phyloP scores from a whole-genome alignment of 371 early-diverging fungal genomes.

The Actinomortierella wolfii region DNA sequence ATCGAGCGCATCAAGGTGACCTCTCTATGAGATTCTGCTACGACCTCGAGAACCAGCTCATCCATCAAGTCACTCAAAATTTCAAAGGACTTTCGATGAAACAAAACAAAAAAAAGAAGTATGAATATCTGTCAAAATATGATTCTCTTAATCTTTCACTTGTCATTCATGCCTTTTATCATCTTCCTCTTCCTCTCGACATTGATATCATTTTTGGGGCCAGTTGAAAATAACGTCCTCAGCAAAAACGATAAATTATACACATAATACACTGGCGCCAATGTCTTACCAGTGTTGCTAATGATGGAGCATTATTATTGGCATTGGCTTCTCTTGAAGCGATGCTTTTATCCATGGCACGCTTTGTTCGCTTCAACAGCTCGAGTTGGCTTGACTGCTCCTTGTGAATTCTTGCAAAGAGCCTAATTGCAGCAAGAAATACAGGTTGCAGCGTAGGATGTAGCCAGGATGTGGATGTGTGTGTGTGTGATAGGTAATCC shows the following conservation, averaged over 20 bases:
- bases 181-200: not conserved
- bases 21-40: slow-evolving; percentile 70
- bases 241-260: slow-evolving; percentile 1
- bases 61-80: slow-evolving; percentile 59
- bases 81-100: slow-evolving; percentile 27
- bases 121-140: not conserved
- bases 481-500: too few species aligned
- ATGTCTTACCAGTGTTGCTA: slow-evolving; percentile 32
- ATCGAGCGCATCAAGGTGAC: slow-evolving; percentile 54
- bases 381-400: slow-evolving; percentile 40
- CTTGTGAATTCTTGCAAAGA: slow-evolving; percentile 45
- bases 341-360: slow-evolving; percentile 42
- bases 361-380: slow-evolving; percentile 33
- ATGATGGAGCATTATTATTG: slow-evolving; percentile 17
- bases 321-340: slow-evolving; percentile 16
- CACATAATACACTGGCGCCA: not conserved
- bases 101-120: not conserved
- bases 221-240: not conserved
- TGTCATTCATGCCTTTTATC: not conserved
- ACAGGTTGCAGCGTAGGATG: not conserved
- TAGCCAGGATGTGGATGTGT: too few species aligned
- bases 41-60: slow-evolving; percentile 69
- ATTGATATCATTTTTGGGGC: too few species aligned
- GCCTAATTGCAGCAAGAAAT: slow-evolving; percentile 5
- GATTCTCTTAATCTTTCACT: not conserved